phyloP scores from a whole-genome alignment of 257 asterid species.

The Primulina eburnea region DNA sequence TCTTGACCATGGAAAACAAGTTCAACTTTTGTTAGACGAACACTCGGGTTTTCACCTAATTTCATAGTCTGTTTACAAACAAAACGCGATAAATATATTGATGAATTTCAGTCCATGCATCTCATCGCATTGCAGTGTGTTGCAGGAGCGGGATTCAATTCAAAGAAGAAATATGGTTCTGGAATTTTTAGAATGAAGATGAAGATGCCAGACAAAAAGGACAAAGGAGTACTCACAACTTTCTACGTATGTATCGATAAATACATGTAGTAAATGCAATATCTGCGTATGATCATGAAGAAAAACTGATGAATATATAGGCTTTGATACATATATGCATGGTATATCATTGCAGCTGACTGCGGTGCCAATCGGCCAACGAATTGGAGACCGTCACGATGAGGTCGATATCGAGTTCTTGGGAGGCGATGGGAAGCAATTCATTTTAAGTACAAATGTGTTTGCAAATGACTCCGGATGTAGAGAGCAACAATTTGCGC shows the following conservation, averaged over 20 bases:
- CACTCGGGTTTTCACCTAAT: not conserved
- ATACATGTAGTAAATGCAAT: too few relatives aligned
- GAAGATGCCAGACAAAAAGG: not conserved
- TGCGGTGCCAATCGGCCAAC: not conserved
- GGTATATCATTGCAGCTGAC: not conserved
- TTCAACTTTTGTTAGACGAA: not conserved
- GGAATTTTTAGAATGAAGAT: not conserved
- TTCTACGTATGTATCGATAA: not conserved
- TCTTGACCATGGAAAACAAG: not conserved
- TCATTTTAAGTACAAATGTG: not conserved
- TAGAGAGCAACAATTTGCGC: not conserved
- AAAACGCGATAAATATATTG: too few relatives aligned
- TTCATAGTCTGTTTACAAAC: too few relatives aligned
- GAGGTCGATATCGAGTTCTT: not conserved
- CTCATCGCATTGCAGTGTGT: not conserved
- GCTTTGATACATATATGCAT: not conserved
- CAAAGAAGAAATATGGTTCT: not conserved
- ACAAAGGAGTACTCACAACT: not conserved
- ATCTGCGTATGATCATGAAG: not conserved
- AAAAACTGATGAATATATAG: not conserved
- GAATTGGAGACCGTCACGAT: not conserved
- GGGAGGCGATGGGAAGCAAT: not conserved
- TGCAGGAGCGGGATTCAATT: not conserved
- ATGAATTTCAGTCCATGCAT: too few relatives aligned
- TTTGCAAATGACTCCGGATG: not conserved